Conservation (phyloP, 768 basidiomycete genomes). For the Panus rudis region DNA sequence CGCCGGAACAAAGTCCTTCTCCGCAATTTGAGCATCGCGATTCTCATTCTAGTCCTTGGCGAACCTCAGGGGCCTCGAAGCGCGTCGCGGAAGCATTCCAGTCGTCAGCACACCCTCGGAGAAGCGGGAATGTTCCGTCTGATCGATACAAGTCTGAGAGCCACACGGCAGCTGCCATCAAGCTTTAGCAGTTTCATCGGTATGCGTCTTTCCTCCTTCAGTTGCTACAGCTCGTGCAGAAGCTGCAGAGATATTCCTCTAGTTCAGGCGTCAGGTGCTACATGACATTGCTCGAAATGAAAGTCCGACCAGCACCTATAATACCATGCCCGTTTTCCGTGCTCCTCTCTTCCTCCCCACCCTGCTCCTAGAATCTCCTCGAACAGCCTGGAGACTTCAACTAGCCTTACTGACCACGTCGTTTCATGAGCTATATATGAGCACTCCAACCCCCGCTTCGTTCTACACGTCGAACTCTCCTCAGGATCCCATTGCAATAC, state of each 20-base stretch:
- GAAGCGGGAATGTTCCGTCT: no score
- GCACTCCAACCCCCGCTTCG: conserved; percentile 12
- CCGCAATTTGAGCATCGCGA: no score
- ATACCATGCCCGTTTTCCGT: conserved; percentile 12
- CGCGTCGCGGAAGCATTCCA: no score
- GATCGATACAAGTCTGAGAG: conserved; percentile 10
- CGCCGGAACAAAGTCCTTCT: no score
- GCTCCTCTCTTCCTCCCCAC: conserved; percentile 12
- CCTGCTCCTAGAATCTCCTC: background rate
- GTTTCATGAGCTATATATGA: no score
- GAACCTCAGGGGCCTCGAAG: no score
- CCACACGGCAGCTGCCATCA: conserved; percentile 20
- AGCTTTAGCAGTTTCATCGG: conserved; percentile 22
- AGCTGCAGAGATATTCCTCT: conserved; percentile 2
- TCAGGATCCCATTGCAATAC: conserved; percentile 19
- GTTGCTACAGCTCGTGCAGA: no score
- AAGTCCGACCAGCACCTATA: conserved; percentile 24
- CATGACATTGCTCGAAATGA: conserved; percentile 12
- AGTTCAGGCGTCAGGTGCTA: conserved; percentile 4
- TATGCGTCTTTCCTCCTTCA: conserved; percentile 7
- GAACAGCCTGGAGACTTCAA: no score
- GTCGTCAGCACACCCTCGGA: no score
- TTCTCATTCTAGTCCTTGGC: no score
- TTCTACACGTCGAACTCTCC: conserved; percentile 14
- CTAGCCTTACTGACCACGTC: no score